Base-by-base conservation (phyloP, 441 rosid genomes). In the Macaranga tanarius region DNA sequence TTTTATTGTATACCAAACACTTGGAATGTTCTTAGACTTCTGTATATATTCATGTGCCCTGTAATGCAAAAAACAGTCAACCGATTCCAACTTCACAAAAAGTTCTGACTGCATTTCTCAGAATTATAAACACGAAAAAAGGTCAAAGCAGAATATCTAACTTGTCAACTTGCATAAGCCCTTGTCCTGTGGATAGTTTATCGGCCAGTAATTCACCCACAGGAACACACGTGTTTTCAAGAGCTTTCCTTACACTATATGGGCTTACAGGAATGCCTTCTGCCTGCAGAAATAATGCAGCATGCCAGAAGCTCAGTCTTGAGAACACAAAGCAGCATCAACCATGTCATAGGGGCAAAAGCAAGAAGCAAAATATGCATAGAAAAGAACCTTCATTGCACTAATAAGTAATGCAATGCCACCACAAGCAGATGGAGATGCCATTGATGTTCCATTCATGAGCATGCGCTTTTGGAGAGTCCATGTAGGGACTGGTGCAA, bases 361-460 rank as follows among this genome's bases (percentile, higher is more conserved):
- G 34, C 40, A 76, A 62, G 60, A 51, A 7, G 11, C 45, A 66
- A 62, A 60, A 73, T 71, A 72, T 51, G 48, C 47, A 67, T 38
- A 47, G 68, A 70, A 73, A 77, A 71, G 69, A 67, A 96, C 99
- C 98, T 96, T 96, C 97, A 96, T 88, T 66, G 95, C 97, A 79
- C 98, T 96, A 79, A 96, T 61, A 73, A 96, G 88, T 78, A 96
- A 84, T 54, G 97, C 98, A 74, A 92, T 82, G 74, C 98, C 98
- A 45, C 99, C 99, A 87, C 99, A 96, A 70, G 99, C 99, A 78
- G 97, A 96, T 73, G 98, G 99, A 86, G 98, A 96, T 78, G 99
- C 82, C 99, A 96, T 96, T 74, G 98, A 96, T 73, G 98, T 96
- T 75, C 98, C 98, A 84, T 93, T 96, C 99, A 92, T 92, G 73